These are phyloP conservation scores for Lablab purpureus DNA, from an alignment of 306 rosid species.

Conservation along the genomic window DNA sequence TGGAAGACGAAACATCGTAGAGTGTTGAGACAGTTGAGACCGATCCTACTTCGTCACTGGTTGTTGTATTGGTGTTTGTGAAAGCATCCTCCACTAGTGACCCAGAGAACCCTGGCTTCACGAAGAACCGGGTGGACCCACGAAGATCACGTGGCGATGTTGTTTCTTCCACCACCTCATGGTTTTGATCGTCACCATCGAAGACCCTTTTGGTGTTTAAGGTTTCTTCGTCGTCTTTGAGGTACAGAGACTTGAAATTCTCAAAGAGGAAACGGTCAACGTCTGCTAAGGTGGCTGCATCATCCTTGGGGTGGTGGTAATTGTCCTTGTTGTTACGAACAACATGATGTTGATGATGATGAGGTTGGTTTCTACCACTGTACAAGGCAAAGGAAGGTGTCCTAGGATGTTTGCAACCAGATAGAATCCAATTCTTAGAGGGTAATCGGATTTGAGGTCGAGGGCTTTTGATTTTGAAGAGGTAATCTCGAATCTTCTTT, in stretches of 20 bases:
- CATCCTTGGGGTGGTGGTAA: not conserved
- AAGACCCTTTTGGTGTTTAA: constrained; percentile 2
- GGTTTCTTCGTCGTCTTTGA: constrained; percentile 52
- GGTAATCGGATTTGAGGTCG: constrained; percentile 49
- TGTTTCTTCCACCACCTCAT: not conserved
- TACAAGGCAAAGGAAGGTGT: constrained; percentile 72
- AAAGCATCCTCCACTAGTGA: constrained; percentile 58
- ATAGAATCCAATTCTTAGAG: constrained; percentile 63
- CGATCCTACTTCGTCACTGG: constrained; percentile 56
- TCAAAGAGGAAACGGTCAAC: constrained; percentile 79
- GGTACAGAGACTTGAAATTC: constrained; percentile 76
- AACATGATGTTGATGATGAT: not conserved
- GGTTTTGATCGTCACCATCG: constrained; percentile 20
- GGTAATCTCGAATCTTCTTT: constrained; percentile 64
- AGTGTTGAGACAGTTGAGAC: constrained; percentile 39
- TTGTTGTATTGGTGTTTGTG: not conserved
- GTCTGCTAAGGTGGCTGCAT: constrained; percentile 79
- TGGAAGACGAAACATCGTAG: constrained; percentile 34
- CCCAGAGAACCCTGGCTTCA: constrained; percentile 53
- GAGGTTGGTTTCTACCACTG: not conserved
- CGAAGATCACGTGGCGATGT: constrained; percentile 41
- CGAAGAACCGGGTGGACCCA: constrained; percentile 59
- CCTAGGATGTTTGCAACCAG: constrained; percentile 70
- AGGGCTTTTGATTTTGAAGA: constrained; percentile 63
- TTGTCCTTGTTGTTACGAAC: not conserved